phyloP scores from a whole-genome alignment of 371 early-diverging fungal genomes.

The Parasitella parasitica region DNA sequence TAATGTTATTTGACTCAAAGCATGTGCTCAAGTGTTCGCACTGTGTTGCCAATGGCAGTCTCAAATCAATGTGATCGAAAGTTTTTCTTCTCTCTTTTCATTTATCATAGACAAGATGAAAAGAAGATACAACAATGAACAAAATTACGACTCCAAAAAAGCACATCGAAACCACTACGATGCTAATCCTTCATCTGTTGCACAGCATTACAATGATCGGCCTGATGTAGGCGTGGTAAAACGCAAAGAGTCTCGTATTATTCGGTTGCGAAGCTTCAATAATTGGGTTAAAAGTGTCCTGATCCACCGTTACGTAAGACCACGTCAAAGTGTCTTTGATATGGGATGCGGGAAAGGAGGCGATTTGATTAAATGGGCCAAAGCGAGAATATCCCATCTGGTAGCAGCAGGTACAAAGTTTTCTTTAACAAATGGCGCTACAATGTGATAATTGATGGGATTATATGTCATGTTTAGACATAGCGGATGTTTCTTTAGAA shows the following conservation, averaged over 20 bases:
- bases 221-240: constrained; percentile 74
- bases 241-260: constrained; percentile 82
- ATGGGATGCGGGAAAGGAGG: constrained; percentile 99
- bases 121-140: constrained; percentile 2
- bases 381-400: constrained; percentile 67
- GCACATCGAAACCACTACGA: constrained; percentile 1
- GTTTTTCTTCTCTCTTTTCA: neutral
- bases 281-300: constrained; percentile 96
- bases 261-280: constrained; percentile 89
- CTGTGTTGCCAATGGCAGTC: neutral
- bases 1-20: too few relatives aligned
- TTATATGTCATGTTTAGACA: constrained; percentile 62
- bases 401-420: constrained; percentile 69
- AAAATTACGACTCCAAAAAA: neutral
- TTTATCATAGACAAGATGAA: constrained; percentile 6
- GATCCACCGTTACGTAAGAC: constrained; percentile 68
- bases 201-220: constrained; percentile 92
- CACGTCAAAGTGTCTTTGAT: constrained; percentile 75
- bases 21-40: too few relatives aligned
- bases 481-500: constrained; percentile 89
- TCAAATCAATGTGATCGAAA: neutral
- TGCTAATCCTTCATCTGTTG: constrained; percentile 52
- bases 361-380: constrained; percentile 93
- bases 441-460: too few relatives aligned
- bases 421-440: too few relatives aligned